A percentile compares a stretch with the other conserved stretches of the same genome.
Conservation (phyloP, 2,329 filamentous ascomycete genomes). For the Arthrobotrys musiformis region DNA sequence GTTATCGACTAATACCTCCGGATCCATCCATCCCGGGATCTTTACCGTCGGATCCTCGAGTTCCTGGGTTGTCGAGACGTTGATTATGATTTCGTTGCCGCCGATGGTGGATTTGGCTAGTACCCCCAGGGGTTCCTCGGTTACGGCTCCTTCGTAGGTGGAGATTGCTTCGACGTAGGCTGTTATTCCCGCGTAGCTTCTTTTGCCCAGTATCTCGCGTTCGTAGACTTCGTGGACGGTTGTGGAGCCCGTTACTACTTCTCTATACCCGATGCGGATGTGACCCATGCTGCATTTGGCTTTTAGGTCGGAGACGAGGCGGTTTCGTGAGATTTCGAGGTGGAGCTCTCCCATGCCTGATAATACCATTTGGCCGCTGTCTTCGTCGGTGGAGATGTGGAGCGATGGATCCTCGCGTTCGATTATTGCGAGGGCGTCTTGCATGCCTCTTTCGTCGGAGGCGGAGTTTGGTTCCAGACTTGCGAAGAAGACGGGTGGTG, state of each 20-base stretch:
- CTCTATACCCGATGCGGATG: constrained; percentile 95
- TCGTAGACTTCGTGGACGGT: constrained; percentile 75
- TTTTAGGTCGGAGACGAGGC: constrained; percentile 88
- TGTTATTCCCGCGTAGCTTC: constrained; percentile 79
- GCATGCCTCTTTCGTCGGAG: constrained; percentile 81
- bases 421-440: constrained; percentile 78
- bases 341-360: constrained; percentile 97
- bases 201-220: constrained; percentile 80
- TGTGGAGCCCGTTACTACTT: constrained; percentile 73
- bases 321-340: constrained; percentile 88
- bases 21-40: constrained; percentile 58
- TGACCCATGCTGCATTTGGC: constrained; percentile 84
- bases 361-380: constrained; percentile 90
- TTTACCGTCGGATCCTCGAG: constrained; percentile 61
- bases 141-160: constrained; percentile 61
- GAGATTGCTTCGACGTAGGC: constrained; percentile 74
- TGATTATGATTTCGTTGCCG: constrained; percentile 75
- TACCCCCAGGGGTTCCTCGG: constrained; percentile 56
- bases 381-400: constrained; percentile 83
- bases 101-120: constrained; percentile 69
- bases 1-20: constrained; percentile 65
- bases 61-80: constrained; percentile 61
- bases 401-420: constrained; percentile 93
- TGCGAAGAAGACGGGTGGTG: constrained; percentile 96
- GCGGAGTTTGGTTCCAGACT: constrained; percentile 84